Conservation (phyloP, 768 basidiomycete species). For the Calocybe indica region DNA sequence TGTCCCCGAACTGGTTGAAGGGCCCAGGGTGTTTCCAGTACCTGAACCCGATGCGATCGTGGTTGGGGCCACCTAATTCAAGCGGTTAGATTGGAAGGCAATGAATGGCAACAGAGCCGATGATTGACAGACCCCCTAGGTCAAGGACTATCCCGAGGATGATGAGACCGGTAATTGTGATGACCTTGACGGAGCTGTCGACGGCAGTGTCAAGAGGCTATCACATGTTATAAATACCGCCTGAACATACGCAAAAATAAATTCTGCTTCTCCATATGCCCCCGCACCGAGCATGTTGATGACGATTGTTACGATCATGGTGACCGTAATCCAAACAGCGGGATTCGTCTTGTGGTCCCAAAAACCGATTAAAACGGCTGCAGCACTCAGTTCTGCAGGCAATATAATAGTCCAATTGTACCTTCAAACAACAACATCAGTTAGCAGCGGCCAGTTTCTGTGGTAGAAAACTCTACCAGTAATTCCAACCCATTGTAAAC, state of each 20-base stretch:
- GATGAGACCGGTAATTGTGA: constrained; percentile 71
- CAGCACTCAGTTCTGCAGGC: constrained; percentile 69
- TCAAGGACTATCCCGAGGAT: constrained; percentile 73
- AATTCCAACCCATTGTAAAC: constrained; percentile 50
- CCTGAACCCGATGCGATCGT: constrained; percentile 66
- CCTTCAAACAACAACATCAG: constrained; percentile 15
- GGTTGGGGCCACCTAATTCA: constrained; percentile 64
- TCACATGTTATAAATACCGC: constrained; percentile 15
- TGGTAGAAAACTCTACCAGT: constrained; percentile 24
- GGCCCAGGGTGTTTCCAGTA: constrained; percentile 91
- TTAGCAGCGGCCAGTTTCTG: too few relatives aligned
- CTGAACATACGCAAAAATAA: constrained; percentile 72
- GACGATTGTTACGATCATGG: constrained; percentile 63
- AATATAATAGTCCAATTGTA: constrained; percentile 63
- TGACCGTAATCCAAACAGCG: constrained; percentile 78
- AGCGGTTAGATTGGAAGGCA: not conserved
- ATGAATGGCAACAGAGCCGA: not conserved
- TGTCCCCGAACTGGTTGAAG: constrained; percentile 65
- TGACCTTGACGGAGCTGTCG: constrained; percentile 76
- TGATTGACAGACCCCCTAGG: constrained; percentile 50
- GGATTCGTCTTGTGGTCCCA: constrained; percentile 57
- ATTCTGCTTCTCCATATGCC: constrained; percentile 83
- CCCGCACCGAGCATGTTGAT: constrained; percentile 77
- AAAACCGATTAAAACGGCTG: constrained; percentile 70
- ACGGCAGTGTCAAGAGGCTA: not conserved